Evolutionary conservation across 2,329 filamentous ascomycete species (phyloP).

Genomic region (Diaporthe longicolla): DNA sequence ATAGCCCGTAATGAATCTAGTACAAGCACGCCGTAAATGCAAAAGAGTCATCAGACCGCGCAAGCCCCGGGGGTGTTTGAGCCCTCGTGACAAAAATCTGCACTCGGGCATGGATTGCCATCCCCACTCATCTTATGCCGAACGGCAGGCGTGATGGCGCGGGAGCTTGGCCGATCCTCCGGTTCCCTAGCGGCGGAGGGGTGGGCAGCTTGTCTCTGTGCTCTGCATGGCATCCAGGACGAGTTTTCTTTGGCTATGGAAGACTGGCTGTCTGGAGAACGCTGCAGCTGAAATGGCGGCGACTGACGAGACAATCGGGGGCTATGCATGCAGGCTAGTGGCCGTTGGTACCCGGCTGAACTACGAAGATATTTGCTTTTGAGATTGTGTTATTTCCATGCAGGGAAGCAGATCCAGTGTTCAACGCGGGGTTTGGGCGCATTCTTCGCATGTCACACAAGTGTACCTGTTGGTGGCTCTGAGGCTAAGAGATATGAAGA

Average conservation of each 20-base stretch:
- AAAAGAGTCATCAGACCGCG: conserved; percentile 26
- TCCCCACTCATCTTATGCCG: conserved; percentile 27
- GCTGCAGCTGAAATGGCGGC: background rate
- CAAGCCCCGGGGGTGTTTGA: background rate
- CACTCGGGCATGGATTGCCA: conserved; percentile 30
- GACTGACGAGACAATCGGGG: background rate
- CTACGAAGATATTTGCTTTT: background rate
- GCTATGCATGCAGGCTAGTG: background rate
- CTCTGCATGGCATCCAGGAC: background rate
- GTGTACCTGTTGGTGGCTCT: background rate
- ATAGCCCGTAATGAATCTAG: background rate
- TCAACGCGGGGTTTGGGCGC: background rate
- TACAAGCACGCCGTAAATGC: background rate
- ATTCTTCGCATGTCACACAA: background rate
- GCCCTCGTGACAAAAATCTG: conserved; percentile 34
- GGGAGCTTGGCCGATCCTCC: conserved; percentile 26
- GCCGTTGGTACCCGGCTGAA: conserved; percentile 3
- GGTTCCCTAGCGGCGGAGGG: conserved; percentile 21
- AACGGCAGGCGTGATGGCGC: conserved; percentile 21
- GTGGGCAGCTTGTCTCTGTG: background rate
- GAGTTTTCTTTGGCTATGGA: background rate
- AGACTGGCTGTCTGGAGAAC: background rate
- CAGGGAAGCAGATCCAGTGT: background rate
- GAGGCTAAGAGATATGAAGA: conserved; percentile 2
- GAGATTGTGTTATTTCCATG: background rate